These are phyloP conservation scores for Didymella lethalis DNA, from an alignment of 2,329 filamentous ascomycete species.

Conservation along the genomic window DNA sequence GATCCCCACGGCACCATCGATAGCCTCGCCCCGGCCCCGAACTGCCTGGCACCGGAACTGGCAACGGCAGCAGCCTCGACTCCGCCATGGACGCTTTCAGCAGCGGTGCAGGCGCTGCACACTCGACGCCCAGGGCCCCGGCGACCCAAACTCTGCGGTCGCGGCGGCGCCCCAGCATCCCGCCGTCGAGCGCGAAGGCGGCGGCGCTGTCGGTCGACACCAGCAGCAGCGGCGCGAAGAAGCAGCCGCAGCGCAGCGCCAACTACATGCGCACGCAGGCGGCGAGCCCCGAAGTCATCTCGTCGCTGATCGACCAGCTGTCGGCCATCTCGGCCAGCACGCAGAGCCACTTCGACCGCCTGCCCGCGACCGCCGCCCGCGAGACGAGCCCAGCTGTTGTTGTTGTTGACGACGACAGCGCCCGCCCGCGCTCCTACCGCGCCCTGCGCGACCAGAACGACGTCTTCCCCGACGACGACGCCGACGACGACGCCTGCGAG, in stretches of 20 bases:
- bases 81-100: constrained; percentile 9
- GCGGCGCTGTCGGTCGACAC: constrained; percentile 9
- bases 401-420: neutral
- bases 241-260: constrained; percentile 25
- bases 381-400: neutral
- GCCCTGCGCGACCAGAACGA: constrained; percentile 59
- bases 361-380: constrained; percentile 41
- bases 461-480: constrained; percentile 64
- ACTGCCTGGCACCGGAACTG: neutral
- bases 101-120: constrained; percentile 1
- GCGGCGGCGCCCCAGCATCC: constrained; percentile 40
- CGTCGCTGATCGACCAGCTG: constrained; percentile 68
- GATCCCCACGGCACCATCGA: neutral
- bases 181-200: constrained; percentile 31
- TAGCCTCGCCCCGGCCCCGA: neutral
- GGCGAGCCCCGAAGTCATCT: constrained; percentile 73
- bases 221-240: neutral
- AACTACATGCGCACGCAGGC: constrained; percentile 49
- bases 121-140: constrained; percentile 1
- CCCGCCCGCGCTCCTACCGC: constrained; percentile 51
- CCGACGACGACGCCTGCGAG: constrained; percentile 67
- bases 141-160: constrained; percentile 35
- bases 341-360: constrained; percentile 72
- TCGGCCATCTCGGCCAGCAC: constrained; percentile 69
- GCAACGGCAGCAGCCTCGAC: no score